phyloP scores from a whole-genome alignment of 2,329 filamentous ascomycete species.

The Blastomyces percursus region DNA sequence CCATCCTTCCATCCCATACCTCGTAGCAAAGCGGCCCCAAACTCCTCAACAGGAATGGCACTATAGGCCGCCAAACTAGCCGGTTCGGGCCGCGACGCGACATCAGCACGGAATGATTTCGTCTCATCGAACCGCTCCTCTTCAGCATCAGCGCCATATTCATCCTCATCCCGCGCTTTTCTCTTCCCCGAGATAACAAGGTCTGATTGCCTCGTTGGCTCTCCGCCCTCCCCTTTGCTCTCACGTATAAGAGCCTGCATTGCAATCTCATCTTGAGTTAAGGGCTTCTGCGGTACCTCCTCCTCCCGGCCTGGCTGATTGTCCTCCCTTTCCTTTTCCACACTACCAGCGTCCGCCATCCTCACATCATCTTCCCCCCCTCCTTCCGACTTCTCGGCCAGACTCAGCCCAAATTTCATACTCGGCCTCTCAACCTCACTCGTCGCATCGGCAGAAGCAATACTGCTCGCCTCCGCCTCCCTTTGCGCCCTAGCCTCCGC shows the following conservation, averaged over 20 bases:
- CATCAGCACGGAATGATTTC: conserved; percentile 59
- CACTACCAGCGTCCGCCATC: conserved; percentile 6
- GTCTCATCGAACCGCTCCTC: conserved; percentile 27
- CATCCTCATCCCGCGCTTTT: conserved; percentile 17
- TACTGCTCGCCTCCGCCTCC: conserved; percentile 28
- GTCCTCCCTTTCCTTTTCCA: conserved; percentile 18
- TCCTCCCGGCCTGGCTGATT: conserved; percentile 21
- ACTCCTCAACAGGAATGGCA: conserved; percentile 84
- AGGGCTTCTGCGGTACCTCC: conserved; percentile 23
- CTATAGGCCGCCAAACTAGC: conserved; percentile 77
- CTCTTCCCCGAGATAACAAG: conserved; percentile 42
- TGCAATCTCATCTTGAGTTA: conserved; percentile 52
- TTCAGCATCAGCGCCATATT: conserved; percentile 37
- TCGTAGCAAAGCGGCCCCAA: conserved; percentile 76
- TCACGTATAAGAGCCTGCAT: conserved; percentile 56
- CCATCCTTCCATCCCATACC: conserved; percentile 91
- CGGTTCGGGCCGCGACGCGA: conserved; percentile 59
- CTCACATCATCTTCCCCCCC: conserved; percentile 22
- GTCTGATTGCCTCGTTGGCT: conserved; percentile 30
- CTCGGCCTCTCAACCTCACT: conserved; percentile 43
- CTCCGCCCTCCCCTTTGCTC: conserved; percentile 26
- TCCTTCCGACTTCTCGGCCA: conserved; percentile 25
- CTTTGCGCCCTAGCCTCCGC: conserved; percentile 42
- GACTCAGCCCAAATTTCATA: conserved; percentile 45
- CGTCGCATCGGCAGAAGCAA: conserved; percentile 22